Evolutionary conservation across 805 yeast genomes (phyloP).

Genomic region (Diddensiella transvaalensis): DNA sequence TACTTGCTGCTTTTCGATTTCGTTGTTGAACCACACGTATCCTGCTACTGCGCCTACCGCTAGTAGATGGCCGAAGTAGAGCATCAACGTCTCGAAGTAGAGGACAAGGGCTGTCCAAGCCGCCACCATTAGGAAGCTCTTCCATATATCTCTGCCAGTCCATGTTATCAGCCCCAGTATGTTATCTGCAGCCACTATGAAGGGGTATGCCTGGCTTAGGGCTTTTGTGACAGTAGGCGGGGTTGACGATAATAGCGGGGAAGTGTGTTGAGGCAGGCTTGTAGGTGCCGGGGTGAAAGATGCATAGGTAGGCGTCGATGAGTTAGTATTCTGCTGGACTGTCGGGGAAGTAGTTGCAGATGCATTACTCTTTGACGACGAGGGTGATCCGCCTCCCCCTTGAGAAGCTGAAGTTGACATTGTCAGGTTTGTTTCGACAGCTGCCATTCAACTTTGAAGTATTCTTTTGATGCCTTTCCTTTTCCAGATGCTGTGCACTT

Average conservation of each 20-base stretch:
- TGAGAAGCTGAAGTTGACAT: slow-evolving; percentile 4
- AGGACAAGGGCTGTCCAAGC: slow-evolving; percentile 55
- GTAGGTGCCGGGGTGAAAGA: slow-evolving; percentile 35
- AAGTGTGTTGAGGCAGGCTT: slow-evolving; percentile 48
- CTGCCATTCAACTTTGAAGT: slow-evolving; percentile 12
- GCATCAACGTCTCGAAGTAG: slow-evolving; percentile 74
- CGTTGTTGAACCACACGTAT: slow-evolving; percentile 26
- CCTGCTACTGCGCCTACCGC: slow-evolving; percentile 41
- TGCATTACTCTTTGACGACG: background rate
- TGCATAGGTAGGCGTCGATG: slow-evolving; percentile 30
- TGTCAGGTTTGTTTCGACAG: slow-evolving; percentile 12
- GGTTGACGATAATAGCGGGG: slow-evolving; percentile 82
- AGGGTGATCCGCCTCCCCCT: background rate
- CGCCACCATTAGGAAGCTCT: slow-evolving; percentile 59
- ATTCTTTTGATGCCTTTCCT: no score
- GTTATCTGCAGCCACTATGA: slow-evolving; percentile 68
- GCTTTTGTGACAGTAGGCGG: slow-evolving; percentile 90
- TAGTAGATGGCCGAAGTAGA: slow-evolving; percentile 78
- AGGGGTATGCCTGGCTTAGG: slow-evolving; percentile 79
- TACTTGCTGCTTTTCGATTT: slow-evolving; percentile 44
- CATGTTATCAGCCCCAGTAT: slow-evolving; percentile 74
- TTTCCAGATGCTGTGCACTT: no score
- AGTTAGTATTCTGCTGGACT: background rate
- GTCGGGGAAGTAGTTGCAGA: background rate
- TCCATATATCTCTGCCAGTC: slow-evolving; percentile 84